Conservation (phyloP, 768 basidiomycete genomes). For the Leccinum sublutescens region DNA sequence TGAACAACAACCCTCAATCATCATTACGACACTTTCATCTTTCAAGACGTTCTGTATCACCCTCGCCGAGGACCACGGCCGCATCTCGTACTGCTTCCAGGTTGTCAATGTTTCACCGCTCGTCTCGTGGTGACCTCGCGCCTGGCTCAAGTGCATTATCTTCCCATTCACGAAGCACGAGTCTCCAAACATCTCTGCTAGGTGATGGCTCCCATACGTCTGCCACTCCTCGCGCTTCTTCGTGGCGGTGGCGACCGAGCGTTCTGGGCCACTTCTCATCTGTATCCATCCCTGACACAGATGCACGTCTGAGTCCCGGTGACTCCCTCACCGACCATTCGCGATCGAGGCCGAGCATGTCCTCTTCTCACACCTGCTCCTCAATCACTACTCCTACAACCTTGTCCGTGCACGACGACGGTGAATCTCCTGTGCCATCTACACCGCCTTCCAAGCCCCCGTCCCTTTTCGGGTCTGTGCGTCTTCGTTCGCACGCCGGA, state of each 20-base stretch:
- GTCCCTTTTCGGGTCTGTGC: conserved; percentile 35
- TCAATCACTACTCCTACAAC: conserved; percentile 40
- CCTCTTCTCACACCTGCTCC: conserved; percentile 56
- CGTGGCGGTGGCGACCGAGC: conserved; percentile 60
- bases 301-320: conserved; percentile 41
- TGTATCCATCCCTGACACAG: conserved; percentile 44
- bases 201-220: conserved; percentile 8
- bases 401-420: conserved; percentile 39
- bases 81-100: conserved; percentile 37
- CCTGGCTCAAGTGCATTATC: conserved; percentile 28
- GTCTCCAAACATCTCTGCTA: conserved; percentile 44
- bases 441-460: conserved; percentile 35
- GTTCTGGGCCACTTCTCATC: conserved; percentile 64
- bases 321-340: conserved; percentile 43
- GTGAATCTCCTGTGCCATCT: conserved; percentile 39
- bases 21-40: conserved; percentile 43
- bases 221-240: conserved; percentile 15
- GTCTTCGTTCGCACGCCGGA: conserved; percentile 28
- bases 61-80: conserved; percentile 37
- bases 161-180: conserved; percentile 49
- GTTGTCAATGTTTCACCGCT: conserved; percentile 44
- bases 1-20: conserved; percentile 33
- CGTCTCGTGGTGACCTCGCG: conserved; percentile 25
- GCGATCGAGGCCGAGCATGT: conserved; percentile 59
- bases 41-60: conserved; percentile 41